Percentiles rank a stretch among this genome's conserved stretches.
Evolutionary conservation across 805 yeast genomes (phyloP).

Genomic region (Saccharomycopsis guyanensis): DNA sequence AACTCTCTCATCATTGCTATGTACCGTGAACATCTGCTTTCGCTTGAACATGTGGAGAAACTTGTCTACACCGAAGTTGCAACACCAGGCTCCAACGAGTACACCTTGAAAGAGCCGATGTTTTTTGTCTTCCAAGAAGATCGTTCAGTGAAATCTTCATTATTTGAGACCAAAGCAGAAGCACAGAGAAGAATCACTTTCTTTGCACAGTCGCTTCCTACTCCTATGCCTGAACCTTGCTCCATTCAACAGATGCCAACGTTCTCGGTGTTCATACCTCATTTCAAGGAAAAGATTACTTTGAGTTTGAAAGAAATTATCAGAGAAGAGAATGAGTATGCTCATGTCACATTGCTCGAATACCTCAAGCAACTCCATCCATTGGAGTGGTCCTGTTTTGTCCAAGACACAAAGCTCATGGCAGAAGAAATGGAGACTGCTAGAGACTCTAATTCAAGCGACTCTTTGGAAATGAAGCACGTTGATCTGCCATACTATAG

Average conservation of each 20-base stretch:
- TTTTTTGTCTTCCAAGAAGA: conserved; percentile 83
- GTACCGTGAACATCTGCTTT: conserved; percentile 72
- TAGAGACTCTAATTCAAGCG: conserved; percentile 37
- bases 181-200: conserved; percentile 79
- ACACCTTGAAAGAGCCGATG: conserved; percentile 56
- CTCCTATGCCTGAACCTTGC: conserved; percentile 72
- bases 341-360: conserved; percentile 57
- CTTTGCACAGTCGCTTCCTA: conserved; percentile 83
- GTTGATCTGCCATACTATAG: conserved; percentile 52
- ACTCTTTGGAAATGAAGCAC: conserved; percentile 27
- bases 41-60: conserved; percentile 63
- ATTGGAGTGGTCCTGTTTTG: conserved; percentile 64
- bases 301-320: conserved; percentile 73
- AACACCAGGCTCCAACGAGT: conserved; percentile 31
- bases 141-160: conserved; percentile 48
- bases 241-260: conserved; percentile 68
- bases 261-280: conserved; percentile 80
- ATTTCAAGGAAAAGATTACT: conserved; percentile 75
- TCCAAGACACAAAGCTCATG: conserved; percentile 52
- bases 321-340: conserved; percentile 58
- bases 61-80: conserved; percentile 49
- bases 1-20: conserved; percentile 75
- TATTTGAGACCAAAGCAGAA: conserved; percentile 58
- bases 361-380: conserved; percentile 60
- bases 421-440: conserved; percentile 37